phyloP scores from a whole-genome alignment of 768 basidiomycete species.

The Candolleomyces aberdarensis region DNA sequence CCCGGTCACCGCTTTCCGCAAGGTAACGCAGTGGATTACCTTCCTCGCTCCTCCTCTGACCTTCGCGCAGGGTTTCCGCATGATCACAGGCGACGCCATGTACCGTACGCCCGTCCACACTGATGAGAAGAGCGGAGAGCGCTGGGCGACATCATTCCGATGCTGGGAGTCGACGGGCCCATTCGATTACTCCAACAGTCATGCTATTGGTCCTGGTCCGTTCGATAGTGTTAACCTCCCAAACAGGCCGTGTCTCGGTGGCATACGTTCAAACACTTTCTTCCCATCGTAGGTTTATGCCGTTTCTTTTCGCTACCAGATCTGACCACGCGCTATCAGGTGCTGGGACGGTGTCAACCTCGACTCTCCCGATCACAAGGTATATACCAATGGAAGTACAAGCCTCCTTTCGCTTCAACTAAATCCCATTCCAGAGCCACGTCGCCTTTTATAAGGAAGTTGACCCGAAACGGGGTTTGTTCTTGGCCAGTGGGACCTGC shows the following conservation, averaged over 20 bases:
- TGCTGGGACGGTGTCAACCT: constrained; percentile 10
- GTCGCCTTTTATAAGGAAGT: background rate
- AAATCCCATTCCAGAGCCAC: background rate
- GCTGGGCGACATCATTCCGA: background rate
- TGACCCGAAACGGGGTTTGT: background rate
- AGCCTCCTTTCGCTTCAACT: background rate
- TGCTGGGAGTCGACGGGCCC: constrained; percentile 1
- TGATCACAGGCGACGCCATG: constrained; percentile 10
- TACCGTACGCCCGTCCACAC: background rate
- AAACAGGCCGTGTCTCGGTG: background rate
- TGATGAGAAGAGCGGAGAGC: background rate
- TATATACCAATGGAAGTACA: background rate
- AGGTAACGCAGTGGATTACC: background rate
- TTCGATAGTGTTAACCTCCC: constrained; percentile 8
- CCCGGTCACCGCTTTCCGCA: constrained; percentile 5
- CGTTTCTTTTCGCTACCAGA: background rate
- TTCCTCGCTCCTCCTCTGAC: background rate
- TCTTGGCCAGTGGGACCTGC: background rate
- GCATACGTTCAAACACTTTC: constrained; percentile 7
- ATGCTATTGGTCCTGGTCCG: constrained; percentile 3
- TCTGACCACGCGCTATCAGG: background rate
- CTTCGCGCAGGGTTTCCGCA: constrained; percentile 3
- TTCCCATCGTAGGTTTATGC: background rate
- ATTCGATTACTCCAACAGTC: background rate
- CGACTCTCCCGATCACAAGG: constrained; percentile 2